A percentile compares a stretch with the other conserved stretches of the same genome.
These are phyloP conservation scores for Fusarium sp. DNA, from an alignment of 2,329 filamentous ascomycete species.

Conservation along the genomic window DNA sequence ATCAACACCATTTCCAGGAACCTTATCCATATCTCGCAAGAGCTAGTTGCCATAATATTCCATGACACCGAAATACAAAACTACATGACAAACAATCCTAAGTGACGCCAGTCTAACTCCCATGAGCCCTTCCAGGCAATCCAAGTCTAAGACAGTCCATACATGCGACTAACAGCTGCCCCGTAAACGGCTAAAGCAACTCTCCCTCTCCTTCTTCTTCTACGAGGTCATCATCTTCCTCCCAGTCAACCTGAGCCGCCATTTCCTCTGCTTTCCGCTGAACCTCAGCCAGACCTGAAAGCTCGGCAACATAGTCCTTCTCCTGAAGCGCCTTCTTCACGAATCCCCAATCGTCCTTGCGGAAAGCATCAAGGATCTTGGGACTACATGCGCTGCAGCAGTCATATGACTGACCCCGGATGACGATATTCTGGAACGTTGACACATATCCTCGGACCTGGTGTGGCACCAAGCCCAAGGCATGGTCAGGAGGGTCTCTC, in stretches of 20 bases:
- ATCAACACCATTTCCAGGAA: neutral
- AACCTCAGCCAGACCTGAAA: constrained; percentile 81
- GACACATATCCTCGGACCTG: constrained; percentile 83
- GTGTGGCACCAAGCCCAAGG: constrained; percentile 80
- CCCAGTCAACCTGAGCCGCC: constrained; percentile 69
- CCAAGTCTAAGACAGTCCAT: constrained; percentile 10
- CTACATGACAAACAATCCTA: constrained; percentile 8
- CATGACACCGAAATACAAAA: neutral
- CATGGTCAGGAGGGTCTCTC: constrained; percentile 68
- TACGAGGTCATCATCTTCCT: constrained; percentile 64
- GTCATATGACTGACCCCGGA: constrained; percentile 81
- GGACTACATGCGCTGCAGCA: constrained; percentile 85
- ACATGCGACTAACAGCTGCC: neutral
- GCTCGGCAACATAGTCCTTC: constrained; percentile 81
- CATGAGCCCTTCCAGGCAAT: constrained; percentile 5
- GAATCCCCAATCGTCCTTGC: constrained; percentile 78
- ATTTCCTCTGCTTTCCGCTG: constrained; percentile 68
- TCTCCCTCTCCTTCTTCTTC: constrained; percentile 31
- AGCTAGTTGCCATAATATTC: neutral
- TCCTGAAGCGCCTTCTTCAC: constrained; percentile 80
- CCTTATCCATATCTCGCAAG: neutral
- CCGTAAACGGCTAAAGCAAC: constrained; percentile 19
- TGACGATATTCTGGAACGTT: constrained; percentile 79
- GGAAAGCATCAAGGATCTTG: constrained; percentile 76
- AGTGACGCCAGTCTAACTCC: constrained; percentile 20